These are phyloP conservation scores for Lipomyces sp. DNA, from an alignment of 805 yeast species.

Conservation along the genomic window DNA sequence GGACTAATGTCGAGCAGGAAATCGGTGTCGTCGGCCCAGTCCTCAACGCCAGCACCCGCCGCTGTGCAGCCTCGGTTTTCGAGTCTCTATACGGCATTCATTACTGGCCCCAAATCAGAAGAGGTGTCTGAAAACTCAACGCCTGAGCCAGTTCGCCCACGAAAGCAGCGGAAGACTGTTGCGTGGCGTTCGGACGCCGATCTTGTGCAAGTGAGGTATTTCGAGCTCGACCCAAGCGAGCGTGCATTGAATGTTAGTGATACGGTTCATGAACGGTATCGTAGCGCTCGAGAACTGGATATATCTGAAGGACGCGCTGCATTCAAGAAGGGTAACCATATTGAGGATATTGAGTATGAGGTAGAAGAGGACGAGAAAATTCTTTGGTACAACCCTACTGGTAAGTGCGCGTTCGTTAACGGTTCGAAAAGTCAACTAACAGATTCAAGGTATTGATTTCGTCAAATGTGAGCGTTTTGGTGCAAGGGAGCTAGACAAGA, in stretches of 20 bases:
- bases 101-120: constrained; percentile 11
- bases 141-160: constrained; percentile 13
- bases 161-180: constrained; percentile 42
- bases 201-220: constrained; percentile 43
- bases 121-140: constrained; percentile 11
- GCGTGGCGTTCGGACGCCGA: constrained; percentile 44
- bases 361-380: constrained; percentile 33
- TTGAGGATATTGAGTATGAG: constrained; percentile 36
- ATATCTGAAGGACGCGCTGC: constrained; percentile 34
- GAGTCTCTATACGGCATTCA: constrained; percentile 6
- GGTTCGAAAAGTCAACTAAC: not conserved
- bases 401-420: constrained; percentile 7
- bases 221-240: constrained; percentile 40
- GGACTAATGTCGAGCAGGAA: constrained; percentile 10
- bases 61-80: constrained; percentile 18
- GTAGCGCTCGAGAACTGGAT: constrained; percentile 38
- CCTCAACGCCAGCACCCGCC: constrained; percentile 17
- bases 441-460: constrained; percentile 21
- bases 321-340: constrained; percentile 16
- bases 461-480: constrained; percentile 29
- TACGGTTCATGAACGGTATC: constrained; percentile 18
- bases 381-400: constrained; percentile 40
- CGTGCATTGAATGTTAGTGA: constrained; percentile 24
- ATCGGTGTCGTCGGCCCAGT: not conserved
- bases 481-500: constrained; percentile 34